Conservation (phyloP, 2,329 filamentous ascomycete species). For the Trichoderma polysporum region DNA sequence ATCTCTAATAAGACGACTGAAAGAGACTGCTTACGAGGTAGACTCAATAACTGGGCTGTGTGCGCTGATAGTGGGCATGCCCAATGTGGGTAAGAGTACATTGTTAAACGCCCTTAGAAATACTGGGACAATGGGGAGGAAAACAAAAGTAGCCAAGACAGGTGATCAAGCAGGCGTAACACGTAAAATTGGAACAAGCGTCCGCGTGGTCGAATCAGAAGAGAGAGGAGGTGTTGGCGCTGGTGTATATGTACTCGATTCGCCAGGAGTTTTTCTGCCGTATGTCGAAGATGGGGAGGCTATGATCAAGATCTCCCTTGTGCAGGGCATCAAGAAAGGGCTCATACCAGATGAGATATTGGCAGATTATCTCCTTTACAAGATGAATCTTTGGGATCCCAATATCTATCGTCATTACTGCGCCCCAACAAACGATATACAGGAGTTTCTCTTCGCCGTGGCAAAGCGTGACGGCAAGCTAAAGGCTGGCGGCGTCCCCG, state of each 20-base stretch:
- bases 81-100: constrained; percentile 94
- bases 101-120: constrained; percentile 83
- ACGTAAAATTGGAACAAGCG: constrained; percentile 75
- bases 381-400: constrained; percentile 69
- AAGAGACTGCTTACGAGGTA: constrained; percentile 32
- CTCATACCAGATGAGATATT: constrained; percentile 75
- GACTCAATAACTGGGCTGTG: constrained; percentile 76
- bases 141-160: constrained; percentile 71
- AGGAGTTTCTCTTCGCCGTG: constrained; percentile 67
- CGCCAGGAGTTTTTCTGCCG: constrained; percentile 91
- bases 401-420: constrained; percentile 61
- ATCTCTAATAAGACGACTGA: constrained; percentile 41
- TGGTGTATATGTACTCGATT: constrained; percentile 84
- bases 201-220: constrained; percentile 64
- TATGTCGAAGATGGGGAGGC: constrained; percentile 80
- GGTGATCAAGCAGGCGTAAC: constrained; percentile 89
- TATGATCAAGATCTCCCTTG: constrained; percentile 94
- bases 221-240: constrained; percentile 47
- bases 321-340: constrained; percentile 86
- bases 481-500: constrained; percentile 67
- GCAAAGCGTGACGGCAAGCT: constrained; percentile 75
- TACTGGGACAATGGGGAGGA: constrained; percentile 52
- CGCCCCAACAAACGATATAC: constrained; percentile 80
- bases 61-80: constrained; percentile 91
- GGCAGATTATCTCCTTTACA: constrained; percentile 87